These are phyloP conservation scores for Chaetomiaceae sp. DNA, from an alignment of 2,329 filamentous ascomycete species.

Conservation along the genomic window DNA sequence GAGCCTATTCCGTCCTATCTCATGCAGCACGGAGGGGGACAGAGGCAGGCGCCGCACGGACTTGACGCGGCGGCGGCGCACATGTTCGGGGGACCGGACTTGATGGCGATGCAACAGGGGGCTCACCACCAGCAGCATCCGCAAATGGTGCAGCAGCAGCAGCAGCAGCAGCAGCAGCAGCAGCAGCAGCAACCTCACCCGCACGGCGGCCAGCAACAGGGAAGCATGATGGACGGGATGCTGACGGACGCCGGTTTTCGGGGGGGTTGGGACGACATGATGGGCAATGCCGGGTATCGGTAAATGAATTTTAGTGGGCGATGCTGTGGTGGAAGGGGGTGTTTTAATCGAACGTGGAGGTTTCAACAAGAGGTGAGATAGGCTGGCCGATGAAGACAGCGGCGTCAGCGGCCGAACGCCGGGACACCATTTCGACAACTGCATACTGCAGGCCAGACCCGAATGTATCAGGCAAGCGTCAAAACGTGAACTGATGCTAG, in stretches of 20 bases:
- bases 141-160: constrained; percentile 30
- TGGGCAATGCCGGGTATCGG: constrained; percentile 30
- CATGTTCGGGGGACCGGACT: constrained; percentile 42
- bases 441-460: too few species aligned
- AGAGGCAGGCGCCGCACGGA: constrained; percentile 31
- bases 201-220: too few species aligned
- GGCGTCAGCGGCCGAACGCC: too few species aligned
- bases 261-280: constrained; percentile 45
- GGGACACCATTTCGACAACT: too few species aligned
- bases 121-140: constrained; percentile 30
- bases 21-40: constrained; percentile 44
- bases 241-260: constrained; percentile 45
- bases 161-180: constrained; percentile 32
- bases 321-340: too few species aligned
- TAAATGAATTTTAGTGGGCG: not conserved
- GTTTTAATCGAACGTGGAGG: too few species aligned
- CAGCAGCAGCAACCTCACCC: constrained; percentile 29
- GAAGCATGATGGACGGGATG: constrained; percentile 48
- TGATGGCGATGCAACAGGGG: constrained; percentile 40
- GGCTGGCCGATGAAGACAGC: too few species aligned
- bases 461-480: too few species aligned
- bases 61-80: constrained; percentile 40
- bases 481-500: too few species aligned
- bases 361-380: too few species aligned
- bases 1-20: constrained; percentile 68